A percentile compares a stretch with the other conserved stretches of the same genome.
Conservation (phyloP, 768 basidiomycete species). For the Calvatia gigantea region DNA sequence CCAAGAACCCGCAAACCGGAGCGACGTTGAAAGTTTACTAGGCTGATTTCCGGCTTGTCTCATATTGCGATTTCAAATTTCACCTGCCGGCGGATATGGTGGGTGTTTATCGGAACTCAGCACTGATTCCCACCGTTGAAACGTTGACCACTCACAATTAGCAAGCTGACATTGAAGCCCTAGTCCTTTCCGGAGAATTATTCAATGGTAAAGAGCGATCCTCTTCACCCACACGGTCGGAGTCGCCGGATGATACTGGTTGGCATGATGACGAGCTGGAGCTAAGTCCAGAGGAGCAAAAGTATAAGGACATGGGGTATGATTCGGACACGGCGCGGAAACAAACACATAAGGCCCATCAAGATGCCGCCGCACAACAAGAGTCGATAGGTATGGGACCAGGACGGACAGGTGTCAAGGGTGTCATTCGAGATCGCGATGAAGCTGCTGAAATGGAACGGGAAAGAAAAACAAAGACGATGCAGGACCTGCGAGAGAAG, state of each 20-base stretch:
- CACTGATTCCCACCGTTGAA: neutral
- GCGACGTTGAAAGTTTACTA: neutral
- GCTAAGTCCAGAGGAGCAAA: slow-evolving; percentile 32
- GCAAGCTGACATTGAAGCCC: slow-evolving; percentile 57
- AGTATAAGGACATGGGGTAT: slow-evolving; percentile 39
- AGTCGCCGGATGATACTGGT: slow-evolving; percentile 48
- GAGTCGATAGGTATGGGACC: slow-evolving; percentile 83
- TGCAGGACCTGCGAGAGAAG: slow-evolving; percentile 46
- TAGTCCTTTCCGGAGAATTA: slow-evolving; percentile 75
- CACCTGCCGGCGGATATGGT: slow-evolving; percentile 3
- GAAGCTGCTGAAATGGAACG: slow-evolving; percentile 60
- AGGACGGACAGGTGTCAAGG: slow-evolving; percentile 85
- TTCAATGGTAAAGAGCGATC: slow-evolving; percentile 55
- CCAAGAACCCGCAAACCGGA: too few relatives aligned
- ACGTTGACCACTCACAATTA: slow-evolving; percentile 7
- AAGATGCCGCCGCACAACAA: slow-evolving; percentile 23
- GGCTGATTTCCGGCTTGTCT: neutral
- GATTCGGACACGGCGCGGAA: slow-evolving; percentile 39
- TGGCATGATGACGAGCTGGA: slow-evolving; percentile 51
- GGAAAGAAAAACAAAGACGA: slow-evolving; percentile 48
- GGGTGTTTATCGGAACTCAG: neutral
- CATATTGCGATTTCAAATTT: too few relatives aligned
- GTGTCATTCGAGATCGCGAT: slow-evolving; percentile 77
- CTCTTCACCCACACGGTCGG: slow-evolving; percentile 62
- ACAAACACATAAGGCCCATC: slow-evolving; percentile 28